Evolutionary conservation across 2,329 filamentous ascomycete species (phyloP), one percentile per base, ranked within the genome.

Genomic region (Xylariales sp.): DNA sequence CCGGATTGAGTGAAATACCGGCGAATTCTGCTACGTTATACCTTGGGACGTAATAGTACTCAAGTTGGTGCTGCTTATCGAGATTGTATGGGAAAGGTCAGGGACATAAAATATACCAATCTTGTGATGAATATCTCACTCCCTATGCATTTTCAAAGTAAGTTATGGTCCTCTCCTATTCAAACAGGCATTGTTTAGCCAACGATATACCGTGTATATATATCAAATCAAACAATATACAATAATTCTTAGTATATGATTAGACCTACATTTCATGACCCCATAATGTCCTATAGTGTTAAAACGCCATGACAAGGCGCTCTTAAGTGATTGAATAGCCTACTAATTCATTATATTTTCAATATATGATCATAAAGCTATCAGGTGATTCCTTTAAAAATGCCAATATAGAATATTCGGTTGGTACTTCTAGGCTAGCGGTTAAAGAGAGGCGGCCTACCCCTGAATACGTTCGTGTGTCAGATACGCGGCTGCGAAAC

Each of bases 391-490:
- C 41, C 39, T 41, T 30, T 46, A 7, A 52, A 30, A 5, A n/a
- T 12, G n/a, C 7, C 10, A 36, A 39, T 45, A 18, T 30, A 52
- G 10, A 43, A n/a, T 23, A 23, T 14, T 18, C 12, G 3, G 39
- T 23, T n/a, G 57, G 23, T 28, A 16, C 52, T 52, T 45, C 39
- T 56, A 46, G 55, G 52, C 64, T 8, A 16, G 58, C 58, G 64
- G 64, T 52, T 66, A 65, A 66, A 62, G 58, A 28, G 52, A 36
- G 50, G 36, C 8, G 36, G 28, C 23, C 9, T 34, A 30, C 64
- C 64, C 63, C 64, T 66, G 64, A 62, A 62, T 57, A 62, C 55
- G 57, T 66, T 66, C 55, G 48, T 50, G 64, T 66, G 16, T 66
- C 57, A 65, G 36, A 30, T 18, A 52, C 52, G 14, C 53, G 64